Conservation (phyloP, 345 rosid species). For the Clarkia xantiana region DNA sequence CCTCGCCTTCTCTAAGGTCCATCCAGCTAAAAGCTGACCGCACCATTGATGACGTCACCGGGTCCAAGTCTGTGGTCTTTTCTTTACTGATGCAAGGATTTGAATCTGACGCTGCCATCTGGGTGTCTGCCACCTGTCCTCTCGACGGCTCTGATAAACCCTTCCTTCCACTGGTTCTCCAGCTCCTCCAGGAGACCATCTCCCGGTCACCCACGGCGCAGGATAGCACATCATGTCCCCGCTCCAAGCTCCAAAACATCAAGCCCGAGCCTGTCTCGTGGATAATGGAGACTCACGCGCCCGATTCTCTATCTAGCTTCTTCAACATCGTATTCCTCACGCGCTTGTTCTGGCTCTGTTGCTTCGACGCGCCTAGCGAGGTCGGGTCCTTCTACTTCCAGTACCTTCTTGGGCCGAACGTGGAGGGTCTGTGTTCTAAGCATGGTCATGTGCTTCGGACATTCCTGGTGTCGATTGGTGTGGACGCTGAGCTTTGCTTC, state of each 20-base stretch:
- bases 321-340: conserved; percentile 49
- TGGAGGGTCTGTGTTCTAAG: conserved; percentile 28
- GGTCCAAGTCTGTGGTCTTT: conserved; percentile 1
- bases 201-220: conserved; percentile 37
- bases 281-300: conserved; percentile 75
- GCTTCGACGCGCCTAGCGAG: conserved; percentile 46
- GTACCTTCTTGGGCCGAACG: conserved; percentile 39
- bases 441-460: conserved; percentile 42
- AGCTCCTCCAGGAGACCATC: conserved; percentile 62
- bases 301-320: conserved; percentile 59
- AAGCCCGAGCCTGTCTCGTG: conserved; percentile 55
- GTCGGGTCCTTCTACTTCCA: conserved; percentile 63
- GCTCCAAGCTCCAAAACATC: conserved; percentile 42
- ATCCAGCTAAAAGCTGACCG: conserved; percentile 44
- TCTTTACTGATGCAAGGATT: neutral
- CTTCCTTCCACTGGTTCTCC: conserved; percentile 57
- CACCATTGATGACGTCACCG: neutral
- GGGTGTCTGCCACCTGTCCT: conserved; percentile 63
- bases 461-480: conserved; percentile 49
- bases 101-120: conserved; percentile 15
- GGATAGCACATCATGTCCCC: conserved; percentile 36
- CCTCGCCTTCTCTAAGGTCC: conserved; percentile 21
- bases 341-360: conserved; percentile 72
- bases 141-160: conserved; percentile 55
- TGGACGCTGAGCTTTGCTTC: conserved; percentile 57